Evolutionary conservation across 148 eudicot genomes (phyloP).

Genomic region (Fagopyrum tataricum): DNA sequence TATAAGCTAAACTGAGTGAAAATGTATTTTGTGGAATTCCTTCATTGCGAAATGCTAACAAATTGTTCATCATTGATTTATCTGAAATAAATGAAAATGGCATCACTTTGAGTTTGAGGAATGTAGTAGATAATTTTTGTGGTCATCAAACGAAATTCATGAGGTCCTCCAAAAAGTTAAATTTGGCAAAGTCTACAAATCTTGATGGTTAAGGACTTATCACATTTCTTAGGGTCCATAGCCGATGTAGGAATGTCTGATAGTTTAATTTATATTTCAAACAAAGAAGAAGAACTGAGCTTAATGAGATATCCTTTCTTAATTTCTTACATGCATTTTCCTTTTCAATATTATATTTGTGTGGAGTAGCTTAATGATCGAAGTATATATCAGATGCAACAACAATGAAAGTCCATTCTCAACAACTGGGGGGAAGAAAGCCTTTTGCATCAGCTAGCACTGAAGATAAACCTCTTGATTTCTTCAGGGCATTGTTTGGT

Average conservation of each 20-base stretch:
- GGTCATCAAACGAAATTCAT: neutral
- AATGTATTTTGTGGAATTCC: neutral
- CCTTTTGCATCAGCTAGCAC: slow-evolving; percentile 64
- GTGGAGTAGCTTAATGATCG: neutral
- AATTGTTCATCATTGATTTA: neutral
- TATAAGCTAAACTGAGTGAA: slow-evolving; percentile 1
- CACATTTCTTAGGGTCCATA: neutral
- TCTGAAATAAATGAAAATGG: neutral
- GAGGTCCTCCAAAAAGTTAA: neutral
- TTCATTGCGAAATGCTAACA: neutral
- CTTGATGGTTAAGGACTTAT: neutral
- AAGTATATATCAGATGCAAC: slow-evolving; percentile 37
- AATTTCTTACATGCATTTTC: neutral
- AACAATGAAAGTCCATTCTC: slow-evolving; percentile 30
- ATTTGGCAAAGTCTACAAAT: neutral
- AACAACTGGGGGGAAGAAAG: slow-evolving; percentile 27
- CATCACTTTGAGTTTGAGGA: neutral
- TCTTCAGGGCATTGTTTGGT: slow-evolving; percentile 63
- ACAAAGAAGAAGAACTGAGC: neutral
- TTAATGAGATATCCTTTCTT: neutral
- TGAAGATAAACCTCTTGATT: slow-evolving; percentile 82
- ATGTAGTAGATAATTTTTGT: neutral
- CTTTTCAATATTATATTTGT: neutral
- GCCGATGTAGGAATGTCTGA: neutral
- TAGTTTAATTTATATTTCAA: slow-evolving; percentile 2